phyloP scores from a whole-genome alignment of 768 basidiomycete species.

The Paxillus rubicundulus region DNA sequence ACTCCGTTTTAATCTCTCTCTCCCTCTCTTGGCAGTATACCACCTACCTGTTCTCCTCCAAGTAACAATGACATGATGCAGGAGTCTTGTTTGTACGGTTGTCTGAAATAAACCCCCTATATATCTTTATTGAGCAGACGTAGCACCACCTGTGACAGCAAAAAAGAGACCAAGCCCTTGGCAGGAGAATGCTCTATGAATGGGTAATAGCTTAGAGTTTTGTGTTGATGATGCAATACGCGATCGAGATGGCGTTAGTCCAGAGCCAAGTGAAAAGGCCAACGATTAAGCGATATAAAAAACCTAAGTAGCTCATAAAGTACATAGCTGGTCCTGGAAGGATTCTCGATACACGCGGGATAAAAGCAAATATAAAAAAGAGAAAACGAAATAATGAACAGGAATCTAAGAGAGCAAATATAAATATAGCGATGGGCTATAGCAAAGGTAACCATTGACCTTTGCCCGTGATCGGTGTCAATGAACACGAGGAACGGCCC shows the following conservation, averaged over 20 bases:
- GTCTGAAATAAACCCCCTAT: background rate
- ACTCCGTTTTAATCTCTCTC: background rate
- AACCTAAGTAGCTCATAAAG: conserved; percentile 11
- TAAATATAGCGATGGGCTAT: conserved; percentile 32
- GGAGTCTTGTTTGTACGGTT: background rate
- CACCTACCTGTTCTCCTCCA: background rate
- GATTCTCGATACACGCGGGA: conserved; percentile 11
- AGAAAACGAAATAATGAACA: background rate
- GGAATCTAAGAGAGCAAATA: background rate
- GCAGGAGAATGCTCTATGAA: background rate
- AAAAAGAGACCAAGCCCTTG: background rate
- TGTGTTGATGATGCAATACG: background rate
- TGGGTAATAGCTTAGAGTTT: background rate
- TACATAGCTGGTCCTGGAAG: conserved; percentile 12
- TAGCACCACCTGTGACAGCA: background rate
- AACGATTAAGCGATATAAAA: conserved; percentile 5
- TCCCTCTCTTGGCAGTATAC: background rate
- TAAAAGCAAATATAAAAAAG: conserved; percentile 1
- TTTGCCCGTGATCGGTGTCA: conserved; percentile 26
- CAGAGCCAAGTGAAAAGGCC: background rate
- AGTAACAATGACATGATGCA: background rate
- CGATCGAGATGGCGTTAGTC: background rate
- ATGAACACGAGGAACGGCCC: background rate
- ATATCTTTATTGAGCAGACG: background rate
- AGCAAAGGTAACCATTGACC: conserved; percentile 88